Percentiles rank a stretch among this genome's conserved stretches.
These are phyloP conservation scores for Dactylellina parvicollis DNA, from an alignment of 2,329 filamentous ascomycete genomes.

Conservation along the genomic window DNA sequence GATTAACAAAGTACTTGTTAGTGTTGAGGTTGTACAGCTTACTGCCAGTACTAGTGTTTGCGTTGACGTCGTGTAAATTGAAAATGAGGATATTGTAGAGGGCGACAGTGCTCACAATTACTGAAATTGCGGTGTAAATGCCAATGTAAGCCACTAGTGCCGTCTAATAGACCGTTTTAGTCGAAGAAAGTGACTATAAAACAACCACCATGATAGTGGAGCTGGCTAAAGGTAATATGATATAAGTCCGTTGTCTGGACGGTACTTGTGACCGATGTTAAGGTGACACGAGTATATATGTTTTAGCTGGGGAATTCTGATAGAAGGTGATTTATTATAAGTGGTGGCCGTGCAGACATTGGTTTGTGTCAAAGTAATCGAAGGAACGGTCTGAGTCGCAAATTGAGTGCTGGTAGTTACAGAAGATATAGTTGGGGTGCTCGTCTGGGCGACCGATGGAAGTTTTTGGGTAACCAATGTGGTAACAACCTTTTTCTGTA, in stretches of 20 bases:
- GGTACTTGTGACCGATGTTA: background rate
- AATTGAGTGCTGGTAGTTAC: background rate
- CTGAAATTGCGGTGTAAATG: background rate
- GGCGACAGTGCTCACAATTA: background rate
- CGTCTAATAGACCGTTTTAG: background rate
- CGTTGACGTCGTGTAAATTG: constrained; percentile 1
- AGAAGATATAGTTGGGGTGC: background rate
- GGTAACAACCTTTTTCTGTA: constrained; percentile 1
- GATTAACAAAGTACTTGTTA: constrained; percentile 5
- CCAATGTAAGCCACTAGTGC: background rate
- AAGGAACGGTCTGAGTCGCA: background rate
- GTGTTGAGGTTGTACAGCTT: background rate
- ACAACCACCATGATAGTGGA: background rate
- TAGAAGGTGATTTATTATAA: constrained; percentile 1
- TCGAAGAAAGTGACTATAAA: background rate
- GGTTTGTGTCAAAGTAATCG: constrained; percentile 6
- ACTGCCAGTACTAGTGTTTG: background rate
- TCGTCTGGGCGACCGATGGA: background rate
- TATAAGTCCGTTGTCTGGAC: background rate
- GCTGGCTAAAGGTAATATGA: constrained; percentile 3
- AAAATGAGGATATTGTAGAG: background rate
- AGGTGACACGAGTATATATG: background rate
- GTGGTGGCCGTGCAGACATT: background rate
- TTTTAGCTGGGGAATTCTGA: background rate
- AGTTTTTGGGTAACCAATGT: background rate